Evolutionary conservation across 2,329 filamentous ascomycete species (phyloP).

Genomic region (Neofusicoccum umdonicola): DNA sequence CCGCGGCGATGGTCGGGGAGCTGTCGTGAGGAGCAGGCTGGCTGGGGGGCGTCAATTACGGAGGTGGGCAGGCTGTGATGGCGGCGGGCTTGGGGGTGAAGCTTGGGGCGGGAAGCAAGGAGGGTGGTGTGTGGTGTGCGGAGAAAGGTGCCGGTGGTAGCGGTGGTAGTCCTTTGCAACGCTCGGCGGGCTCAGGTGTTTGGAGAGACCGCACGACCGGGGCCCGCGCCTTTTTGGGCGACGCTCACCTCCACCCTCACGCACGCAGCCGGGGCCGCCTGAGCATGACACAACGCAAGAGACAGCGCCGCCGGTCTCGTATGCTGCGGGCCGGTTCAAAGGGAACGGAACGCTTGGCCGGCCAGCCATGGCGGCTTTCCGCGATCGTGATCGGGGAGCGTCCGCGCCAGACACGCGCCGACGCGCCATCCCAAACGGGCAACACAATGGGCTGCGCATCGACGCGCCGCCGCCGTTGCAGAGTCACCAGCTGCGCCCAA

Average conservation of each 20-base stretch:
- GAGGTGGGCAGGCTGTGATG: neutral
- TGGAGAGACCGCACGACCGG: constrained; percentile 3
- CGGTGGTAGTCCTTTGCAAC: neutral
- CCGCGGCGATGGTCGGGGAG: constrained; percentile 1
- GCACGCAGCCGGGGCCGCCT: neutral
- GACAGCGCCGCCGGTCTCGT: neutral
- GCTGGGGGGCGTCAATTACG: constrained; percentile 1
- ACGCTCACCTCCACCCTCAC: neutral
- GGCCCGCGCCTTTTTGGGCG: constrained; percentile 6
- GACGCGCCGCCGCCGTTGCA: neutral
- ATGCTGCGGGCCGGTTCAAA: constrained; percentile 6
- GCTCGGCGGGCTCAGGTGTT: constrained; percentile 3
- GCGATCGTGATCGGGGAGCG: neutral
- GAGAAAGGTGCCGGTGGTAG: neutral
- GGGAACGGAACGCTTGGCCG: neutral
- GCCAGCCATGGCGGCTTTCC: neutral
- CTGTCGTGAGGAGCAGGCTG: neutral
- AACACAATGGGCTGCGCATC: neutral
- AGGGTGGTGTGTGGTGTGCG: constrained; percentile 10
- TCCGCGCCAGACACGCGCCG: constrained; percentile 5
- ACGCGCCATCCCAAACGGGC: constrained; percentile 10
- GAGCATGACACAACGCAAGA: neutral
- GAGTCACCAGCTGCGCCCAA: neutral
- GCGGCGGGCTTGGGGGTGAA: neutral
- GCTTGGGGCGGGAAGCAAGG: constrained; percentile 15